Conservation (phyloP, 176 grass and related monocot species). For the Carex parvula region DNA sequence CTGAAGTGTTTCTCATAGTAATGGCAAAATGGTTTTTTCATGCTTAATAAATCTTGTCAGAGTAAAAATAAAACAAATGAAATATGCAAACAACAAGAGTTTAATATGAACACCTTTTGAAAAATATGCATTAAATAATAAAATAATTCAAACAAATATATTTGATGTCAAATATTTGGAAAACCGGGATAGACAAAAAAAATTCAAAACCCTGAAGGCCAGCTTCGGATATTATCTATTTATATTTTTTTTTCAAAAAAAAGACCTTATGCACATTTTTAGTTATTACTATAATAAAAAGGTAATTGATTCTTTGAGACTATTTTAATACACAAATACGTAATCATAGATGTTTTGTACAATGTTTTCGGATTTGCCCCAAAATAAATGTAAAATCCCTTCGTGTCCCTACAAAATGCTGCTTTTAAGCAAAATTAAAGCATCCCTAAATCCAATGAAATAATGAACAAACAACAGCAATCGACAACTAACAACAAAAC, state of each 20-base stretch:
- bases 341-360: background rate
- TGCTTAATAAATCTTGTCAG: no score
- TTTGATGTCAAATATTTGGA: background rate
- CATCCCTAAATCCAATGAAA: conserved; percentile 9
- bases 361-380: background rate
- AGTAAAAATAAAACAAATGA: no score
- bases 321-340: background rate
- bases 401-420: conserved; percentile 13
- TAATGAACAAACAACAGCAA: conserved; percentile 14
- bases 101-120: background rate
- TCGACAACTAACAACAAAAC: conserved; percentile 3
- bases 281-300: background rate
- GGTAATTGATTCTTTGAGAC: background rate
- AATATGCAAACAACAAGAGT: background rate
- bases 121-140: no score
- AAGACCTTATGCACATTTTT: no score
- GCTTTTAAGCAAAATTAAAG: conserved; percentile 9
- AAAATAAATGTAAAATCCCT: conserved; percentile 1
- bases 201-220: no score
- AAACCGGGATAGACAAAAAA: background rate
- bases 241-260: no score
- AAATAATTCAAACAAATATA: background rate
- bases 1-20: no score
- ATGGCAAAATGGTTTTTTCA: no score
- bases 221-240: no score